phyloP scores from a whole-genome alignment of 176 grass and related monocot genomes.

The Phoenix dactylifera region DNA sequence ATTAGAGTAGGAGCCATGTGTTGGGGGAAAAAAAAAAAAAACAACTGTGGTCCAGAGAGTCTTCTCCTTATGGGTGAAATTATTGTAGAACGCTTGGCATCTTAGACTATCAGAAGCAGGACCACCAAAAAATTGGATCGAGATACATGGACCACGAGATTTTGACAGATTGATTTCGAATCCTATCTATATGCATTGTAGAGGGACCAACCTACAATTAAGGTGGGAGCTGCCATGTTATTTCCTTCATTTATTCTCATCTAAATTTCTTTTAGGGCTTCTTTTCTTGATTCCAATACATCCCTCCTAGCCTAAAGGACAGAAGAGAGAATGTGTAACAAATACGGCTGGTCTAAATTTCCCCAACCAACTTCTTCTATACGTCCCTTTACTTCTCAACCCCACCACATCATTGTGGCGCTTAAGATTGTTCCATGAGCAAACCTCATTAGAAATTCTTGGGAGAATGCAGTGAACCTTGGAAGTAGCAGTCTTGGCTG shows the following conservation, averaged over 20 bases:
- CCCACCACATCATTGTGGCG: constrained; percentile 11
- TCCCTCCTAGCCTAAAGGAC: constrained; percentile 9
- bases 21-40: background rate
- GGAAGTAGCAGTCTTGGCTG: too few species aligned
- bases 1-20: constrained; percentile 21
- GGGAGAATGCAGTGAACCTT: too few species aligned
- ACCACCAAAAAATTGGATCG: too few species aligned
- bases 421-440: background rate
- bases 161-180: too few species aligned
- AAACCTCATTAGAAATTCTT: too few species aligned
- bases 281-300: background rate
- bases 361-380: constrained; percentile 5
- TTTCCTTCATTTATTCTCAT: too few species aligned
- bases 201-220: too few species aligned
- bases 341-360: background rate
- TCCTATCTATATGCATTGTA: too few species aligned
- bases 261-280: background rate
- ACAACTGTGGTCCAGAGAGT: constrained; percentile 25
- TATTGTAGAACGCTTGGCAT: background rate
- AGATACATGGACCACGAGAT: too few species aligned
- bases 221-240: too few species aligned
- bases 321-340: background rate
- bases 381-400: background rate
- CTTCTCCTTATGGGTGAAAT: constrained; percentile 9
- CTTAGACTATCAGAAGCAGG: background rate